A percentile compares a stretch with the other conserved stretches of the same genome.
These are phyloP conservation scores for Taiozyma sp. DNA, from an alignment of 1,139 yeast species.

Conservation along the genomic window DNA sequence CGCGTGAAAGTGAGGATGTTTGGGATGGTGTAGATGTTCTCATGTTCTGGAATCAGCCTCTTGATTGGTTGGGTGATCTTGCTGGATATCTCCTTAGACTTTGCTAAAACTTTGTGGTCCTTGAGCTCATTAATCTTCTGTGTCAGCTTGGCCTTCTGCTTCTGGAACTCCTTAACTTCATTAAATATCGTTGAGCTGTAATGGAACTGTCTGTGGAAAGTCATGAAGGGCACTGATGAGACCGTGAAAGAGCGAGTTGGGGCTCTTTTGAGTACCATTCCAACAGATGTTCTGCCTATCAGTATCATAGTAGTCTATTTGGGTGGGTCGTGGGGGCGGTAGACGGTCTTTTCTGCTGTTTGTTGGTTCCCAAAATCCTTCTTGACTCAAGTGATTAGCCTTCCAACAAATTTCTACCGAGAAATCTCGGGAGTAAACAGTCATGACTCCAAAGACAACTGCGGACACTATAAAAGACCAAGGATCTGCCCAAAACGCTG, in stretches of 20 bases:
- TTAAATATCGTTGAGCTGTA: neutral
- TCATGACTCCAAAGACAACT: neutral
- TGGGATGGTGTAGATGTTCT: slow-evolving; percentile 75
- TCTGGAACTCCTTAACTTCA: neutral
- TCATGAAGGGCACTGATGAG: neutral
- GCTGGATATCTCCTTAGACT: slow-evolving; percentile 19
- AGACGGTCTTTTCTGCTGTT: neutral
- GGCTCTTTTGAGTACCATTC: neutral
- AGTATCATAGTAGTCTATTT: neutral
- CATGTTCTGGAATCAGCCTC: slow-evolving; percentile 37
- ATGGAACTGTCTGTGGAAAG: neutral
- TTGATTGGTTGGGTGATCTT: slow-evolving; percentile 24
- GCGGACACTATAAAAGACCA: neutral
- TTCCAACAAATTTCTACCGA: neutral
- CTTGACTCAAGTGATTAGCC: neutral
- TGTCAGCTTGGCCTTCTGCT: slow-evolving; percentile 7
- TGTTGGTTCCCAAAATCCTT: neutral
- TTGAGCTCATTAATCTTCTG: slow-evolving; percentile 9
- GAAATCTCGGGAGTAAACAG: neutral
- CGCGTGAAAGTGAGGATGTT: slow-evolving; percentile 79
- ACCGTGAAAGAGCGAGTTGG: neutral
- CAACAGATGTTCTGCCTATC: neutral
- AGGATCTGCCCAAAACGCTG: neutral
- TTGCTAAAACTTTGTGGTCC: slow-evolving; percentile 1
- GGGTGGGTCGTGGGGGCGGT: neutral